phyloP scores from a whole-genome alignment of 179 eudicot species.

The Actinidia polygama region DNA sequence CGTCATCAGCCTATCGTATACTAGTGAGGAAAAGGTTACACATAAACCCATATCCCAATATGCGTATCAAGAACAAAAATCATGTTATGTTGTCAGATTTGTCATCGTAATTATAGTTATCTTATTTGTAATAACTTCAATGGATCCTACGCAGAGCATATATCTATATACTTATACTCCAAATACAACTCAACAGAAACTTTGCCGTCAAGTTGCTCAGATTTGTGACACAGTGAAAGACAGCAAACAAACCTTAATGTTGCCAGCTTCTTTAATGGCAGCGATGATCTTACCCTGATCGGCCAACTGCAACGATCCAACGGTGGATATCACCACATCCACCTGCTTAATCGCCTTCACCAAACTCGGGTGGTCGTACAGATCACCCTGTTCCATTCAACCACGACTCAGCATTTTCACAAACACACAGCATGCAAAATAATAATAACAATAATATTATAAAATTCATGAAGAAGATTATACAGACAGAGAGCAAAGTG shows the following conservation, averaged over 20 bases:
- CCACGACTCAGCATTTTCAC: too few relatives aligned
- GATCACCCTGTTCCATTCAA: constrained; percentile 45
- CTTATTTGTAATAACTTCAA: too few relatives aligned
- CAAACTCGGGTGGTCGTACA: constrained; percentile 52
- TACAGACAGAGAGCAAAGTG: constrained; percentile 40
- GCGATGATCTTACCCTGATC: constrained; percentile 56
- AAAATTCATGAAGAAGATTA: not conserved
- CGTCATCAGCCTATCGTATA: too few relatives aligned
- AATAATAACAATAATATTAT: not conserved
- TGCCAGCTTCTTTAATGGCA: constrained; percentile 61
- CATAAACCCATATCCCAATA: too few relatives aligned
- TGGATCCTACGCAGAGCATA: too few relatives aligned
- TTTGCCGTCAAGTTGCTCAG: too few relatives aligned
- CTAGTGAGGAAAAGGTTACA: too few relatives aligned
- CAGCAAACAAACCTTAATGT: constrained; percentile 41
- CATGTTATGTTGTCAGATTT: too few relatives aligned
- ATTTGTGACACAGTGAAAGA: not conserved
- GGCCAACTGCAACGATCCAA: constrained; percentile 33
- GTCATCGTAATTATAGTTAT: too few relatives aligned
- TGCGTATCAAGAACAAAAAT: too few relatives aligned
- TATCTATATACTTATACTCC: too few relatives aligned
- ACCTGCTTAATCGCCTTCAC: constrained; percentile 57
- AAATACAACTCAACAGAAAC: too few relatives aligned
- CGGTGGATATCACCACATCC: constrained; percentile 60
- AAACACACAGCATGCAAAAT: not conserved